phyloP scores from a whole-genome alignment of 805 yeast species.

The Cyberlindnera americana region DNA sequence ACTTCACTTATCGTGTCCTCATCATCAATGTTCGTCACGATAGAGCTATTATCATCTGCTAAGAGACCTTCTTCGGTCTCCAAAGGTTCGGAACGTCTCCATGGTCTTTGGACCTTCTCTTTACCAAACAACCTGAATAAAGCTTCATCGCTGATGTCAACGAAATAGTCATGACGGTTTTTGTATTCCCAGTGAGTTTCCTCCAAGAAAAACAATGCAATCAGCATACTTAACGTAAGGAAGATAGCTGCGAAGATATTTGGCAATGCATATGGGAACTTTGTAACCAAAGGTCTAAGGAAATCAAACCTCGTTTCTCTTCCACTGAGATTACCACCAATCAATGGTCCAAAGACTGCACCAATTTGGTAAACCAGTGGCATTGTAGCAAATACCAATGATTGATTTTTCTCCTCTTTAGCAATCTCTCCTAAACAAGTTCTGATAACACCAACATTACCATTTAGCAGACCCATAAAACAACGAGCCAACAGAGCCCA shows the following conservation, averaged over 20 bases:
- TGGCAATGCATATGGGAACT: conserved; percentile 18
- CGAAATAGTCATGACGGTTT: conserved; percentile 17
- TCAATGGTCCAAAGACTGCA: conserved; percentile 17
- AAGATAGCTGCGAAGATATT: conserved; percentile 13
- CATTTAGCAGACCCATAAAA: conserved; percentile 18
- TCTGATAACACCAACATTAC: conserved; percentile 19
- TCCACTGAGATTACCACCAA: conserved; percentile 18
- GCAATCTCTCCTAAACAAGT: conserved; percentile 19
- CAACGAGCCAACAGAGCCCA: conserved; percentile 19
- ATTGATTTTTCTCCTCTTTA: conserved; percentile 18
- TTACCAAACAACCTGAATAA: conserved; percentile 5
- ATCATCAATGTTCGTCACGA: background rate
- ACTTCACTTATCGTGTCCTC: background rate
- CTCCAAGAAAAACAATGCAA: conserved; percentile 18
- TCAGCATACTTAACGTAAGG: conserved; percentile 4
- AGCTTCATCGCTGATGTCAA: conserved; percentile 13
- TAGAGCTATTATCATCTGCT: conserved; percentile 1
- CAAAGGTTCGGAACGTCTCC: conserved; percentile 4
- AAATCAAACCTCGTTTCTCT: conserved; percentile 13
- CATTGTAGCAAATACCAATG: conserved; percentile 19
- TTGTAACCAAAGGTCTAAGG: conserved; percentile 9
- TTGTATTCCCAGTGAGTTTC: conserved; percentile 19
- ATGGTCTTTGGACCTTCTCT: conserved; percentile 6
- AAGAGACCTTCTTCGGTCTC: conserved; percentile 4
- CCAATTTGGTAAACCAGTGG: conserved; percentile 20